These are phyloP conservation scores for Metschnikowia shivogae DNA, from an alignment of 805 yeast genomes.

Conservation along the genomic window DNA sequence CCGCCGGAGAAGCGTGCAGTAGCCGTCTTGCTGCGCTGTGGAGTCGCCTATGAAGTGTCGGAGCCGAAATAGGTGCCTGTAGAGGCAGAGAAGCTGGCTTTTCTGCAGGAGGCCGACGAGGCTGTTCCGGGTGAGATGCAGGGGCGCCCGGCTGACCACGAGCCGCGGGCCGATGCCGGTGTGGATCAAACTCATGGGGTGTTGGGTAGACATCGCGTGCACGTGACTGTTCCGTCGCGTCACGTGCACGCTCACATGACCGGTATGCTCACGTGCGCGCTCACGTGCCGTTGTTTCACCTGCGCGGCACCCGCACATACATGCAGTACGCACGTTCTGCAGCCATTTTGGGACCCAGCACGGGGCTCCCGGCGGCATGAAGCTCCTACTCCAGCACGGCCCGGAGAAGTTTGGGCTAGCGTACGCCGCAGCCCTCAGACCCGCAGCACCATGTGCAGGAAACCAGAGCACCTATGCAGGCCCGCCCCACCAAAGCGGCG, in stretches of 20 bases:
- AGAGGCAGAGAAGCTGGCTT: constrained; percentile 14
- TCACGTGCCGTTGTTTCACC: too few relatives aligned
- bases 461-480: too few relatives aligned
- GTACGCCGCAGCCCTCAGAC: neutral
- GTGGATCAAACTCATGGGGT: constrained; percentile 1
- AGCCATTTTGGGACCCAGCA: too few relatives aligned
- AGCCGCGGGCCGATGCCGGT: constrained; percentile 11
- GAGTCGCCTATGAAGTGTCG: constrained; percentile 23
- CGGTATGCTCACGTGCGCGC: too few relatives aligned
- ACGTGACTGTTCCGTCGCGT: neutral
- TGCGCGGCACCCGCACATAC: too few relatives aligned
- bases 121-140: constrained; percentile 7
- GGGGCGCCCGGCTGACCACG: constrained; percentile 5
- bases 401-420: neutral
- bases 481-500: too few relatives aligned
- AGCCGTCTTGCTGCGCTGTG: constrained; percentile 10
- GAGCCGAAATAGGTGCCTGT: constrained; percentile 31
- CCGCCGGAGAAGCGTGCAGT: constrained; percentile 23
- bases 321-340: too few relatives aligned
- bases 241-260: neutral
- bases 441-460: too few relatives aligned
- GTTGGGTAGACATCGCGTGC: too few relatives aligned
- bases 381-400: constrained; percentile 3
- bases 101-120: constrained; percentile 9
- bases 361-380: neutral